Evolutionary conservation across 2,329 filamentous ascomycete species (phyloP), one percentile per base, ranked within the genome.

Genomic region (Pseudogymnoascus sp.): DNA sequence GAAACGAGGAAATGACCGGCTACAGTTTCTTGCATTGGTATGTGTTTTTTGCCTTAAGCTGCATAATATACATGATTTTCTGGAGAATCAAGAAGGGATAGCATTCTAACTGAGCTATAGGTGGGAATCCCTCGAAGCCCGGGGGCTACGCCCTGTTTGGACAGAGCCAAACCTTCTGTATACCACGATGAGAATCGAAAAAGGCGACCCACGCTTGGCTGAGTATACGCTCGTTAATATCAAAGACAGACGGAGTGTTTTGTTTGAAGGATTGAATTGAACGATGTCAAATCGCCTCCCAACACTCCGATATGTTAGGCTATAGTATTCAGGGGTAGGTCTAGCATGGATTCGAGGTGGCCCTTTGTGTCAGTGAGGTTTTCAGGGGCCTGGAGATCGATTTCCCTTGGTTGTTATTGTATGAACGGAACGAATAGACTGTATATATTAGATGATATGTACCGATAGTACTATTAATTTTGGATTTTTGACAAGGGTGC

Each of bases 221-320:
- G 67, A 71, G 58, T 71, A 70, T 65, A 68, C 69, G n/a, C 68
- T 65, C 64, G 62, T 71, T 8, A 71, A 71, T 64, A 61, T 45
- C 33, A 69, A 61, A 39, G 69, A 71, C 64, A 59, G 64, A 52
- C 67, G 63, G 29, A 71, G 35, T 31, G 35, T 39, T 38, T 21
- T 60, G 16, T 41, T 60, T 60, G 14, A 43, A 41, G 35, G 21
- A 10, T 60, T 43, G 6, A 43, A 43, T 19, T 38, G 26, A 60
- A 11, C 6, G 38, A 10, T 26, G 7, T n/a, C 12, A 31, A 41
- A 11, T 5, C 4, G n/a, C 10, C 5, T 7, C 29, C 3, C 11
- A 21, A 14, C 16, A 21, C 16, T 19, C 6, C 8, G 19, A 55
- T 33, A 55, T 52, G 8, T 52, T 52, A 14, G 12, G 26, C 26